Conservation (phyloP, 495 filamentous ascomycete genomes). For the Cercophora samala region DNA sequence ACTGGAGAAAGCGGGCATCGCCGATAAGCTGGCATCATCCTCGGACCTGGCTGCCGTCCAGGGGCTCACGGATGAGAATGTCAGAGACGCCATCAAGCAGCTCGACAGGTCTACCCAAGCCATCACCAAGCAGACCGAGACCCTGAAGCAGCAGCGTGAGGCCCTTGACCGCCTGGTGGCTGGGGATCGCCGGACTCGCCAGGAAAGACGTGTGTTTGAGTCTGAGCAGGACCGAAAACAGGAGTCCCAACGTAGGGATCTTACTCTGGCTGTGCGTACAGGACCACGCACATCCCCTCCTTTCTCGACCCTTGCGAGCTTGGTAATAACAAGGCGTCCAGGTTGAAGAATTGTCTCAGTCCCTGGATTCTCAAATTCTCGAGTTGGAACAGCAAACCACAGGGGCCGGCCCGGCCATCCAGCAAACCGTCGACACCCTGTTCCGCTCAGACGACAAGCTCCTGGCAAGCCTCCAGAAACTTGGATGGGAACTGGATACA, state of each 20-base stretch:
- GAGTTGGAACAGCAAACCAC: conserved; percentile 41
- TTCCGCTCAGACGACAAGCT: conserved; percentile 45
- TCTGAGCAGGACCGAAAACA: conserved; percentile 31
- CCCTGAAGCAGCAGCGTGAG: conserved; percentile 42
- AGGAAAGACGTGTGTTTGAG: conserved; percentile 33
- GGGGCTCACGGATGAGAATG: conserved; percentile 39
- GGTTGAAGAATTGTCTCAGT: conserved; percentile 42
- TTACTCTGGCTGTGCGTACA: conserved; percentile 32
- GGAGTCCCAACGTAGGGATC: conserved; percentile 31
- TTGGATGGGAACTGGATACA: conserved; percentile 45
- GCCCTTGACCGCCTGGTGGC: conserved; percentile 39
- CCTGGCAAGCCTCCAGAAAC: conserved; percentile 47
- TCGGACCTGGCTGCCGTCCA: conserved; percentile 36
- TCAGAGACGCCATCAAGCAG: conserved; percentile 44
- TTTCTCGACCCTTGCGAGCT: neutral
- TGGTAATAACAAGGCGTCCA: conserved; percentile 19
- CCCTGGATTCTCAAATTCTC: conserved; percentile 34
- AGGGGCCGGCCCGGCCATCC: conserved; percentile 22
- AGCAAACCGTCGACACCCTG: conserved; percentile 38
- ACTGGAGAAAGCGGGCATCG: conserved; percentile 37
- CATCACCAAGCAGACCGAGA: conserved; percentile 47
- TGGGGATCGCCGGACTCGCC: conserved; percentile 22
- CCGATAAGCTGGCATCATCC: conserved; percentile 34
- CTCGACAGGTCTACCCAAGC: conserved; percentile 45
- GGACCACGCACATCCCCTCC: neutral